Evolutionary conservation across 2,329 filamentous ascomycete species (phyloP), one percentile per base, ranked within the genome.

Genomic region (Colletotrichum australisinense): DNA sequence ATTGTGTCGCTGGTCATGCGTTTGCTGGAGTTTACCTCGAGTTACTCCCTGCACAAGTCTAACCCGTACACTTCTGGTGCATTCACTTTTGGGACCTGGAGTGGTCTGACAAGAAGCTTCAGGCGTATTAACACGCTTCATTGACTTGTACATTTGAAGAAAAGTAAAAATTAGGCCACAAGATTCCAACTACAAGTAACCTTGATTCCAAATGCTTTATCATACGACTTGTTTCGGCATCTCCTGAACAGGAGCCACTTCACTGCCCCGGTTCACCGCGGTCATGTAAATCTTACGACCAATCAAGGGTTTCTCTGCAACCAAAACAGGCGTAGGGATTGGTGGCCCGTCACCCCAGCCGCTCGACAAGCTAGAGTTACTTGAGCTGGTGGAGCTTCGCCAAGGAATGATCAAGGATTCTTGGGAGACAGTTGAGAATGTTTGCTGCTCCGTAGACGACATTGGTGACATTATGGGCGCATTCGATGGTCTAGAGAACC

Each of bases 271-370:
- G 2, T 7, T 19, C 3, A 35, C 5, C 11, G 35, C 11, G n/a
- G 32, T n/a, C 16, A 16, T 63, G 12, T 32, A 49, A 19, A 63
- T 9, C 2, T 26, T 46, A 6, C 24, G 24, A 14, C 32, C 57
- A 9, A 55, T n/a, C 5, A 26, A 14, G 6, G 52, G 52, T 5
- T 49, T 49, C 12, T 30, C 32, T 4, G n/a, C 57, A 8, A 49
- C 38, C 14, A 65, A 16, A 1, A 59, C 53, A 1, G 67, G 60
- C n/a, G 52, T 65, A 4, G 60, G 60, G 12, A 65, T 59, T 4
- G 38, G 6, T 24, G 53, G 67, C 5, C 67, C 67, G 11, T 68
- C 60, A 5, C 53, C 60, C 67, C 67, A 69, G 22, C 67, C 60
- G 35, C 67, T 69, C 4, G 53, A 69, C 6, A 69, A 53, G 26